These are phyloP conservation scores for Helicocarpus griseus DNA, from an alignment of 2,329 filamentous ascomycete species.

Conservation along the genomic window DNA sequence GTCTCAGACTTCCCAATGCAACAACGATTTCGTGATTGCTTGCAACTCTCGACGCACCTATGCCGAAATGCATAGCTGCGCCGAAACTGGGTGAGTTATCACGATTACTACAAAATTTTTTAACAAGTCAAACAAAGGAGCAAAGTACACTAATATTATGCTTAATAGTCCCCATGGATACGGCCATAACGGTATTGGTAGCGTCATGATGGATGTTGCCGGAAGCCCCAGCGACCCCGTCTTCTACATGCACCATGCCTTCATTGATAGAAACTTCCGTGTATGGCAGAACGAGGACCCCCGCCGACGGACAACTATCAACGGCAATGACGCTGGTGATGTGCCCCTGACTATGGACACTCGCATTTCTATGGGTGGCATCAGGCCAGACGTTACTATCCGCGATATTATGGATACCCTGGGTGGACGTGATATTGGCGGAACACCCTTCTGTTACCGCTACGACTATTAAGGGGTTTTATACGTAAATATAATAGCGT, in stretches of 20 bases:
- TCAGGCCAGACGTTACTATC: background rate
- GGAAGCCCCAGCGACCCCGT: constrained; percentile 35
- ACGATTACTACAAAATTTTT: too few relatives aligned
- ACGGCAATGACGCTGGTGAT: background rate
- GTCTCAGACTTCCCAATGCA: background rate
- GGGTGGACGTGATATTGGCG: background rate
- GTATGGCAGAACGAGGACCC: constrained; percentile 37
- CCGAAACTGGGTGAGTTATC: constrained; percentile 1
- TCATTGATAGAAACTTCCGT: constrained; percentile 39
- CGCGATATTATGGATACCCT: constrained; percentile 4
- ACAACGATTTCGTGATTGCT: background rate
- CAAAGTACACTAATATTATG: background rate
- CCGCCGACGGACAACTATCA: constrained; percentile 1
- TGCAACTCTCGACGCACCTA: constrained; percentile 1
- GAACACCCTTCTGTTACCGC: constrained; percentile 4
- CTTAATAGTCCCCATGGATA: constrained; percentile 1
- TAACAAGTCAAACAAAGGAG: background rate
- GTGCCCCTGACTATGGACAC: background rate
- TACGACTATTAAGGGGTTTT: constrained; percentile 3
- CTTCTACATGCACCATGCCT: constrained; percentile 39
- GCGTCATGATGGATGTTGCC: constrained; percentile 27
- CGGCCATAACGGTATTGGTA: constrained; percentile 3
- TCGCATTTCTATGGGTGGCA: background rate
- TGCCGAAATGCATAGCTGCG: constrained; percentile 1
- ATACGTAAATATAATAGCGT: background rate